These are phyloP conservation scores for Tillandsia leiboldiana DNA, from an alignment of 176 grass and related monocot genomes.

Conservation along the genomic window DNA sequence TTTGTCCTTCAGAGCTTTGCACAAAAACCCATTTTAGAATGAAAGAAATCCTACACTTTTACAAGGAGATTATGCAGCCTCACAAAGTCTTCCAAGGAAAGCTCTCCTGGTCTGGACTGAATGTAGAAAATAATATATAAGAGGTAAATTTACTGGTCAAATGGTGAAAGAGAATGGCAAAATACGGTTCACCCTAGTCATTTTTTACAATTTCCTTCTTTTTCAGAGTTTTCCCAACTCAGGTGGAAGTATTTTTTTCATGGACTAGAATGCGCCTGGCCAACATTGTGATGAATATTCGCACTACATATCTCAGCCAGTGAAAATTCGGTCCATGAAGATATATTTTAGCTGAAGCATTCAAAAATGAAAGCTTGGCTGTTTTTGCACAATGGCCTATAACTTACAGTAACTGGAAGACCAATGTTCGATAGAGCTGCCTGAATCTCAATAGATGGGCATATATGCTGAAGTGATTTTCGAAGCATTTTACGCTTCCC, in stretches of 20 bases:
- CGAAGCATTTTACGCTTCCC: slow-evolving; percentile 97
- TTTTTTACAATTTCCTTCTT: too few species aligned
- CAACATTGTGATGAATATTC: too few species aligned
- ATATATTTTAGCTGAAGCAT: too few species aligned
- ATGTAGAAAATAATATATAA: slow-evolving; percentile 9
- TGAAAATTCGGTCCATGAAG: too few species aligned
- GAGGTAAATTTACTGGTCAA: too few species aligned
- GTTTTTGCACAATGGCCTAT: neutral
- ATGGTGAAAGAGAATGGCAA: too few species aligned
- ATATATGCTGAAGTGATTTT: slow-evolving; percentile 73
- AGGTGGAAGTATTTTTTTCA: too few species aligned
- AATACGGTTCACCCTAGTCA: too few species aligned
- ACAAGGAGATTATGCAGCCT: slow-evolving; percentile 59
- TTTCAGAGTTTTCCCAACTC: too few species aligned
- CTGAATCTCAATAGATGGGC: slow-evolving; percentile 54
- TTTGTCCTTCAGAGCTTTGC: neutral
- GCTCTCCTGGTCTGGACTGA: slow-evolving; percentile 80
- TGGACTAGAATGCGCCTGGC: too few species aligned
- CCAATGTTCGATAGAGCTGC: slow-evolving; percentile 50
- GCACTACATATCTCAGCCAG: too few species aligned
- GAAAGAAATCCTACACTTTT: slow-evolving; percentile 28
- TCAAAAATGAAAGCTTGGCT: neutral
- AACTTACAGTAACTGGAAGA: slow-evolving; percentile 62
- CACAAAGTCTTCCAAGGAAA: slow-evolving; percentile 80
- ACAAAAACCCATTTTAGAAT: neutral